Conservation (phyloP, 305 asterid genomes). For the Rubia balearica region DNA sequence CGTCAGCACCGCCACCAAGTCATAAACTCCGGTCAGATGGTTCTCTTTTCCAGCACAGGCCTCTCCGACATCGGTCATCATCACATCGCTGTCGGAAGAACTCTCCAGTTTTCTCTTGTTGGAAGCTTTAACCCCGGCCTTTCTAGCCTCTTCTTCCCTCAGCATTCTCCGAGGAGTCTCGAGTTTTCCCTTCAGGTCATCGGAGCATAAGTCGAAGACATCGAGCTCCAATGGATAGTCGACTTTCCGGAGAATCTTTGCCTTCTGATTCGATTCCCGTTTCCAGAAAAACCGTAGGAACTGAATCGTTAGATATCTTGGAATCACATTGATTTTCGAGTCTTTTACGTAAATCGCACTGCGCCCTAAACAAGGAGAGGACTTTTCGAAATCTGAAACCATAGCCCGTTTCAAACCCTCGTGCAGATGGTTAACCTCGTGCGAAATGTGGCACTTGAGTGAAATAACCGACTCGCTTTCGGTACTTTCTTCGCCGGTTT, state of each 20-base stretch:
- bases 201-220: constrained; percentile 90
- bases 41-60: constrained; percentile 47
- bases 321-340: constrained; percentile 55
- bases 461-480: constrained; percentile 83
- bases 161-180: constrained; percentile 86
- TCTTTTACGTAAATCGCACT: constrained; percentile 83
- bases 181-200: constrained; percentile 70
- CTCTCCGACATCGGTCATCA: constrained; percentile 79
- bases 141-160: constrained; percentile 93
- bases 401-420: constrained; percentile 90
- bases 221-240: constrained; percentile 91
- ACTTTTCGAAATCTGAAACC: constrained; percentile 92
- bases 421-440: constrained; percentile 96
- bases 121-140: constrained; percentile 62
- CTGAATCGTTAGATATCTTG: constrained; percentile 84
- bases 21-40: constrained; percentile 78
- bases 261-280: constrained; percentile 97
- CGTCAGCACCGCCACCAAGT: constrained; percentile 91
- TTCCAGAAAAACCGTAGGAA: constrained; percentile 98
- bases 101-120: constrained; percentile 28
- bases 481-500: constrained; percentile 94
- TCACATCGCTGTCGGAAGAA: constrained; percentile 38
- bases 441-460: constrained; percentile 96
- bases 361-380: constrained; percentile 91
- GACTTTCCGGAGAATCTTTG: constrained; percentile 98